A percentile compares a stretch with the other conserved stretches of the same genome.
These are phyloP conservation scores for Candolleomyces eurysporus DNA, from an alignment of 768 basidiomycete species.

Conservation along the genomic window DNA sequence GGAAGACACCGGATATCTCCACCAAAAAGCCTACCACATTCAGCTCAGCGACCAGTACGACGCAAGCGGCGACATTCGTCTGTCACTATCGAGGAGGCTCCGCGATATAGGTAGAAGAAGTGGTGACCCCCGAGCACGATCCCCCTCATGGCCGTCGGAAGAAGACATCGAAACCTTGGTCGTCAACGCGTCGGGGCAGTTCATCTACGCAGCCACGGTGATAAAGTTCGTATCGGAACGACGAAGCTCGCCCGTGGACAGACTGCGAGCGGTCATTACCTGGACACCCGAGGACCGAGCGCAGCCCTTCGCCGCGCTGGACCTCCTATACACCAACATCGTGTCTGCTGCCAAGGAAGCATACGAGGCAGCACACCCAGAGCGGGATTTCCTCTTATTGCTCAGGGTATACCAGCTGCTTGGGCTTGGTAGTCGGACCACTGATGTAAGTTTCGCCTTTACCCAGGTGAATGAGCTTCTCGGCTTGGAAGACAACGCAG, in stretches of 20 bases:
- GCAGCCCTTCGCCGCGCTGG: not conserved
- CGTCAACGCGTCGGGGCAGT: not conserved
- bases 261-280: not conserved
- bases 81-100: not conserved
- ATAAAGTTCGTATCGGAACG: not conserved
- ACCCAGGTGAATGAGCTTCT: not conserved
- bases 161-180: not conserved
- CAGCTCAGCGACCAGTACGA: conserved; percentile 2
- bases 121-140: too few species aligned
- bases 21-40: not conserved
- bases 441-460: not conserved
- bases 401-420: not conserved
- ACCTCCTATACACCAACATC: not conserved
- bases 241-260: not conserved
- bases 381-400: not conserved
- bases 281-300: not conserved
- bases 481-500: not conserved
- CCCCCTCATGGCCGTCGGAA: conserved; percentile 7
- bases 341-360: not conserved
- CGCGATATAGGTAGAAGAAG: not conserved
- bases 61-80: not conserved
- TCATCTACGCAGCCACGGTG: not conserved
- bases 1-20: not conserved
- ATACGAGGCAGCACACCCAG: not conserved
- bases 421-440: not conserved